A percentile compares a stretch with the other conserved stretches of the same genome.
These are phyloP conservation scores for Solanum raphanifolium DNA, from an alignment of 257 asterid genomes.

Conservation along the genomic window DNA sequence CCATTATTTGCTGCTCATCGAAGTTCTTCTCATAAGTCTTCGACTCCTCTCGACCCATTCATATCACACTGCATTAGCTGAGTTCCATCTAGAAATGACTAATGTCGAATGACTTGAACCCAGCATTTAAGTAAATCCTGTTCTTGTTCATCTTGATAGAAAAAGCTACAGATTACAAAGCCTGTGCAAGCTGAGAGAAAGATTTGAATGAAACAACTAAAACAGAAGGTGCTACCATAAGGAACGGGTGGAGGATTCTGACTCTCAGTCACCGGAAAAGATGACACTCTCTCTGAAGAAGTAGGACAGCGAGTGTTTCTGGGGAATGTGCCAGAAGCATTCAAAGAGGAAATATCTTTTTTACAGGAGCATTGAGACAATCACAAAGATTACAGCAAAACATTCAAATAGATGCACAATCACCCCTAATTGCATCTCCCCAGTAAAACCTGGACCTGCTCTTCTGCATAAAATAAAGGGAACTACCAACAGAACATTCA, in stretches of 20 bases:
- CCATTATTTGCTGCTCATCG: too few relatives aligned
- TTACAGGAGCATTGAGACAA: neutral
- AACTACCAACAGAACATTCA: neutral
- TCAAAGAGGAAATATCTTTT: neutral
- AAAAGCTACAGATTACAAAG: neutral
- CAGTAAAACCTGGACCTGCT: neutral
- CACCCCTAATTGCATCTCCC: neutral
- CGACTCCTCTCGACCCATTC: too few relatives aligned
- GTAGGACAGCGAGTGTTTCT: neutral
- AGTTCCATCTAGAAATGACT: neutral
- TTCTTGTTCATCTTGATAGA: neutral
- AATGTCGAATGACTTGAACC: neutral
- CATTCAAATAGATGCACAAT: neutral
- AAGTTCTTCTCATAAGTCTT: too few relatives aligned
- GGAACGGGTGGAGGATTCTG: neutral
- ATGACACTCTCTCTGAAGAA: neutral
- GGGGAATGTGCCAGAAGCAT: neutral
- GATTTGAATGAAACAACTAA: neutral
- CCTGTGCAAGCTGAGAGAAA: neutral
- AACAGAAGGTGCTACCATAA: neutral
- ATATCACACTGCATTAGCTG: too few relatives aligned
- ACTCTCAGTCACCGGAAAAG: neutral
- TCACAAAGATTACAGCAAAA: neutral
- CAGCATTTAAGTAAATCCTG: neutral
- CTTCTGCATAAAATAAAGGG: neutral